Evolutionary conservation across 1,139 yeast genomes (phyloP).

Genomic region (Scheffersomyces quercinus): DNA sequence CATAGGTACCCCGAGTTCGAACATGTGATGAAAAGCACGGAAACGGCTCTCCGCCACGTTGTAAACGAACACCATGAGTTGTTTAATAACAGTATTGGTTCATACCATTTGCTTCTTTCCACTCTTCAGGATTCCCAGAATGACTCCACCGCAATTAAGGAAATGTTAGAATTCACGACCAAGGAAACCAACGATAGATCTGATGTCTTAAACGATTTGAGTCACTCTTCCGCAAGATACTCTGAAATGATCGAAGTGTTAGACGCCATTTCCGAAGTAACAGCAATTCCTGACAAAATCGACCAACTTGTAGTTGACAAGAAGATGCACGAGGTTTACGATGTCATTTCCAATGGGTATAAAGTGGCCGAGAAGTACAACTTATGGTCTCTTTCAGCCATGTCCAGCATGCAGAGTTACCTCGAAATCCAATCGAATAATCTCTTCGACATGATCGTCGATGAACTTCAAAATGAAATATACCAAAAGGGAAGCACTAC

Average conservation of each 20-base stretch:
- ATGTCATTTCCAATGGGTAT: constrained; percentile 57
- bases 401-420: constrained; percentile 57
- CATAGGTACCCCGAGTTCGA: constrained; percentile 63
- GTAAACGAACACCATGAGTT: constrained; percentile 85
- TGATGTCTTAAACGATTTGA: constrained; percentile 62
- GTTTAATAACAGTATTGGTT: constrained; percentile 64
- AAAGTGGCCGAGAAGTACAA: constrained; percentile 58
- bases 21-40: constrained; percentile 54
- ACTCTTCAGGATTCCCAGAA: constrained; percentile 59
- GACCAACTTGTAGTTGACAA: constrained; percentile 69
- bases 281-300: constrained; percentile 59
- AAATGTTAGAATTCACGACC: constrained; percentile 46
- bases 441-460: constrained; percentile 71
- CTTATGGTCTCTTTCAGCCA: constrained; percentile 63
- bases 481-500: constrained; percentile 50
- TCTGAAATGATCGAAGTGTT: constrained; percentile 71
- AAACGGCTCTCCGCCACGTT: constrained; percentile 59
- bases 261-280: constrained; percentile 65
- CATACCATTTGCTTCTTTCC: constrained; percentile 43
- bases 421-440: constrained; percentile 63
- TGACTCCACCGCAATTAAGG: constrained; percentile 40
- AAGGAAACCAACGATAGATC: constrained; percentile 55
- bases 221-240: constrained; percentile 61
- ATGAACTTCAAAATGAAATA: constrained; percentile 72
- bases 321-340: constrained; percentile 69